Conservation (phyloP, 2,329 filamentous ascomycete species). For the Nemania abortiva region DNA sequence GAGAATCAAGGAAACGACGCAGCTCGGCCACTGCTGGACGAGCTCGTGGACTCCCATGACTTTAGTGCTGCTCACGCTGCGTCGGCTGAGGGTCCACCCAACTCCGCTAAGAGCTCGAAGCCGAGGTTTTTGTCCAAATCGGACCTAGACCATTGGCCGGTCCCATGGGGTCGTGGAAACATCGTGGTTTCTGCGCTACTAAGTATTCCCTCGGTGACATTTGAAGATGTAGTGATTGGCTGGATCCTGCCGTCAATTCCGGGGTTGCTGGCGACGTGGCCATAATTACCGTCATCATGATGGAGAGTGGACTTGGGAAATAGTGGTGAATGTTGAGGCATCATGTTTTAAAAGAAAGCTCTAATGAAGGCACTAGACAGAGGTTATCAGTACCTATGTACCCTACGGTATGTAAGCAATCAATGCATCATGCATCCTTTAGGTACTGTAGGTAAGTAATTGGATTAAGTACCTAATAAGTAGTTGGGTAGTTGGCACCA, state of each 20-base stretch:
- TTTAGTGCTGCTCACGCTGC: conserved; percentile 18
- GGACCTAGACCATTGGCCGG: conserved; percentile 18
- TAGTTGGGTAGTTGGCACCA: background rate
- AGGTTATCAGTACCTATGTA: background rate
- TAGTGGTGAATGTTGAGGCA: background rate
- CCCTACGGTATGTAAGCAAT: background rate
- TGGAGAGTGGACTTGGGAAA: background rate
- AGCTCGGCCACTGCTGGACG: conserved; percentile 1
- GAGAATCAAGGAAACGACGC: background rate
- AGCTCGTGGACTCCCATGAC: conserved; percentile 4
- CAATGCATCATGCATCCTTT: background rate
- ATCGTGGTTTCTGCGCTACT: conserved; percentile 23
- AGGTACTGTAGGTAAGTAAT: too few relatives aligned
- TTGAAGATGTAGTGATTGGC: conserved; percentile 26
- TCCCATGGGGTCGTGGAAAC: conserved; percentile 22
- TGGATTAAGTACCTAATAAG: background rate
- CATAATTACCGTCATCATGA: background rate
- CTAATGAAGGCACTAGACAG: background rate
- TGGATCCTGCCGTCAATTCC: conserved; percentile 8
- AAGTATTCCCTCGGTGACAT: conserved; percentile 14
- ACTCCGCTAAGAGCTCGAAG: conserved; percentile 29
- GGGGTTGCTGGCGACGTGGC: conserved; percentile 7
- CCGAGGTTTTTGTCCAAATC: conserved; percentile 33
- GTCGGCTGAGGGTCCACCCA: conserved; percentile 27
- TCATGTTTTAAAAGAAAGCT: background rate